phyloP scores from a whole-genome alignment of 352 stramenopile genomes.

The Aphanomyces cochlioides region DNA sequence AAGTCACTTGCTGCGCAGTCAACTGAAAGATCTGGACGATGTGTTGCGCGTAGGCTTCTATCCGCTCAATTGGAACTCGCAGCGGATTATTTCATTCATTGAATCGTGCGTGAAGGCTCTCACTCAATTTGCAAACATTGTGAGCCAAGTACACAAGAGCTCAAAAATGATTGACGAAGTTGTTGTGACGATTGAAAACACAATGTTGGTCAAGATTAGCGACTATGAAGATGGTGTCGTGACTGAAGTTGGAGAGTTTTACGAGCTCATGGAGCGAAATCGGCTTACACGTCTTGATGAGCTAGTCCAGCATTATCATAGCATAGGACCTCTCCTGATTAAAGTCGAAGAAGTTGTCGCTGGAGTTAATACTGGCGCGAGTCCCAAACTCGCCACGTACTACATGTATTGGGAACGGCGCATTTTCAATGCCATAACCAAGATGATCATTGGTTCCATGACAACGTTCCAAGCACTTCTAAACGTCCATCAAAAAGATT shows the following conservation, averaged over 20 bases:
- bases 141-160: conserved; percentile 94
- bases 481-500: conserved; percentile 84
- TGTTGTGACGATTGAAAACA: conserved; percentile 85
- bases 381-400: conserved; percentile 89
- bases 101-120: conserved; percentile 90
- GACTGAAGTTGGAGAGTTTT: conserved; percentile 92
- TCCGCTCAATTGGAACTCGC: conserved; percentile 96
- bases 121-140: conserved; percentile 91
- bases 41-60: conserved; percentile 88
- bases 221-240: conserved; percentile 87
- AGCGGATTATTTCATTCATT: conserved; percentile 94
- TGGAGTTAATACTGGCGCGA: conserved; percentile 88
- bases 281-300: conserved; percentile 87
- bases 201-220: conserved; percentile 88
- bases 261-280: conserved; percentile 91
- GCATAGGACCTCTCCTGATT: conserved; percentile 89
- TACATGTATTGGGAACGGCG: conserved; percentile 97
- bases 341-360: conserved; percentile 96
- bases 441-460: conserved; percentile 95
- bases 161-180: conserved; percentile 95
- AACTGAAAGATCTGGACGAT: conserved; percentile 88
- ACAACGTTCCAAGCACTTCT: conserved; percentile 91
- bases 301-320: conserved; percentile 92
- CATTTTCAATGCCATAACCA: conserved; percentile 95
- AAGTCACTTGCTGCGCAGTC: conserved; percentile 78